A percentile compares a stretch with the other conserved stretches of the same genome.
Conservation (phyloP, 768 basidiomycete species). For the Leucocoprinus sp. region DNA sequence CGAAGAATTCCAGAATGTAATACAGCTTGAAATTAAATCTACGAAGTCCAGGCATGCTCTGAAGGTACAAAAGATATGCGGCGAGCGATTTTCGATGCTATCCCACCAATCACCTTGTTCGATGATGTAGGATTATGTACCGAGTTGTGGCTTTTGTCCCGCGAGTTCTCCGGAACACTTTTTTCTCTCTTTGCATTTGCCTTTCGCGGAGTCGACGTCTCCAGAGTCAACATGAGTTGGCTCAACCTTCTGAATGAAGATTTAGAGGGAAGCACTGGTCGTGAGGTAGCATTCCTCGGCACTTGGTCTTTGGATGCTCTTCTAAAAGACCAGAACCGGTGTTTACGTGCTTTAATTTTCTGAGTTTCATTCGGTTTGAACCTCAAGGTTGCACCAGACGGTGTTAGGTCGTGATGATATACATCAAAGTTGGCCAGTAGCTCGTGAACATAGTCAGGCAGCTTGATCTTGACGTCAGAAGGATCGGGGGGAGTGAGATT, state of each 20-base stretch:
- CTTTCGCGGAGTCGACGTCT: conserved; percentile 1
- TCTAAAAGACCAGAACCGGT: conserved; percentile 2
- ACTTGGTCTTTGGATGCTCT: neutral
- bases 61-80: conserved; percentile 8
- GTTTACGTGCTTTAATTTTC: neutral
- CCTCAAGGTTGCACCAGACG: neutral
- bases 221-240: neutral
- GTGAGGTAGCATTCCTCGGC: neutral
- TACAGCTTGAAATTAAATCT: neutral
- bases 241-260: conserved; percentile 7
- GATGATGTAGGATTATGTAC: neutral
- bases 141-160: neutral
- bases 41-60: no score
- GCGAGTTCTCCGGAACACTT: neutral
- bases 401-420: neutral
- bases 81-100: neutral
- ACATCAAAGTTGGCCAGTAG: conserved; percentile 10
- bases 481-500: conserved; percentile 5
- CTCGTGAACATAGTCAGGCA: conserved; percentile 9
- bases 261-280: neutral
- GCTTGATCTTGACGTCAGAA: conserved; percentile 5
- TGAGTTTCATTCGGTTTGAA: neutral
- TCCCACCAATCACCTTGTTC: neutral
- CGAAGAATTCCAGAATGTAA: neutral
- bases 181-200: neutral